Evolutionary conservation across 306 rosid species (phyloP).

Genomic region (Acmispon strigosus): DNA sequence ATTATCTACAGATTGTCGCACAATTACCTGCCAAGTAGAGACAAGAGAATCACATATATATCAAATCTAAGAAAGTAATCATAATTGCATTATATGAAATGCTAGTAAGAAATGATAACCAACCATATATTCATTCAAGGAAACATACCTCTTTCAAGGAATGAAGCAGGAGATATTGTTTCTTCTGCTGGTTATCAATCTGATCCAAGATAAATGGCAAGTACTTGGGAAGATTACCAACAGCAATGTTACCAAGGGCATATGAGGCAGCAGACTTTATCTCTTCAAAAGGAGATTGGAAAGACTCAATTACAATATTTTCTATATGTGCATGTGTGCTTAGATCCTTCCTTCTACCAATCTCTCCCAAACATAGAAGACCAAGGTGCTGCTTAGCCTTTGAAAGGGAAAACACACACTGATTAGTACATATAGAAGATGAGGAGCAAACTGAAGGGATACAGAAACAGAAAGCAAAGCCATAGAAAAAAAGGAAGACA

Average conservation of each 20-base stretch:
- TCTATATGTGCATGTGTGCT: conserved; percentile 80
- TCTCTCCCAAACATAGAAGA: conserved; percentile 90
- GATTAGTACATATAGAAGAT: background rate
- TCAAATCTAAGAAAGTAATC: background rate
- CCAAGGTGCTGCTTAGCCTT: conserved; percentile 99
- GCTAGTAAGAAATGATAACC: background rate
- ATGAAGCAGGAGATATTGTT: conserved; percentile 96
- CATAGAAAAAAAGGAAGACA: background rate
- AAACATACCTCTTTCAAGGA: conserved; percentile 87
- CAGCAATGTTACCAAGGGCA: conserved; percentile 98
- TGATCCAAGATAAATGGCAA: conserved; percentile 97
- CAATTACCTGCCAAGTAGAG: conserved; percentile 64
- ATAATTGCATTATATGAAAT: background rate
- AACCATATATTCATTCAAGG: conserved; percentile 18
- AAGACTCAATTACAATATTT: conserved; percentile 93
- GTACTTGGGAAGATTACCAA: conserved; percentile 93
- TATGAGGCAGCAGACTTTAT: conserved; percentile 98
- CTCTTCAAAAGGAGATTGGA: conserved; percentile 99
- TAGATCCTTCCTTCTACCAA: conserved; percentile 96
- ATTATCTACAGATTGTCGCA: conserved; percentile 93
- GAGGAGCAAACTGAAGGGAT: background rate
- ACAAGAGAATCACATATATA: conserved; percentile 10
- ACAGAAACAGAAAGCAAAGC: background rate
- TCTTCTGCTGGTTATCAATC: conserved; percentile 99
- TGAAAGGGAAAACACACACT: conserved; percentile 1